These are phyloP conservation scores for Abortiporus biennis DNA, from an alignment of 1,284 basidiomycete genomes.

Conservation along the genomic window DNA sequence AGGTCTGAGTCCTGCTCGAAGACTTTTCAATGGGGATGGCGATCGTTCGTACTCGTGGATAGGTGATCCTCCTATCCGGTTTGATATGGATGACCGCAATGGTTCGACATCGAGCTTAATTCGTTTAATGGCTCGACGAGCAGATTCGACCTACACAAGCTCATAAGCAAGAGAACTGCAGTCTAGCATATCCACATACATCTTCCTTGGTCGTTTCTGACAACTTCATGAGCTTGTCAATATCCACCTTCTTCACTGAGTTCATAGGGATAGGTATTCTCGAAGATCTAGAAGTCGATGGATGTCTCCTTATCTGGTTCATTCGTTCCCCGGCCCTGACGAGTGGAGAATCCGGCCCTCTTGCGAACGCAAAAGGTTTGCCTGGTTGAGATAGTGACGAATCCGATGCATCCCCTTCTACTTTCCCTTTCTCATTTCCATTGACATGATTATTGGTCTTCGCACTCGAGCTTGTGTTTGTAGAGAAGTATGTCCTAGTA, in stretches of 20 bases:
- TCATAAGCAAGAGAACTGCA: slow-evolving; percentile 8
- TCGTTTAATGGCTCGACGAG: slow-evolving; percentile 60
- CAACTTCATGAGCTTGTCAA: slow-evolving; percentile 39
- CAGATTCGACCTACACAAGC: slow-evolving; percentile 51
- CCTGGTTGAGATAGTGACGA: no score
- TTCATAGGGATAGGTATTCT: slow-evolving; percentile 13
- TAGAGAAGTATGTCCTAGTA: no score
- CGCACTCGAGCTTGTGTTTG: no score
- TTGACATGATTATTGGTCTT: slow-evolving; percentile 17
- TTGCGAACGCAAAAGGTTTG: no score
- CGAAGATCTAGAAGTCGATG: slow-evolving; percentile 39
- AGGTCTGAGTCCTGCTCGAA: slow-evolving; percentile 37
- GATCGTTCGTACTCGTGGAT: slow-evolving; percentile 19
- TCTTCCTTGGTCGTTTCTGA: slow-evolving; percentile 60
- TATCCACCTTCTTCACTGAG: slow-evolving; percentile 23
- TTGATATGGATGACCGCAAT: slow-evolving; percentile 14
- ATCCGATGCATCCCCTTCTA: no score
- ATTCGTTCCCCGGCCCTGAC: no score
- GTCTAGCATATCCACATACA: slow-evolving; percentile 34
- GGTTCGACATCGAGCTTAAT: slow-evolving; percentile 51
- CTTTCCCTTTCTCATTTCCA: no score
- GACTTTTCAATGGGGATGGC: slow-evolving; percentile 49
- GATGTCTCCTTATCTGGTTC: not conserved
- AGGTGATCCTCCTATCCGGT: slow-evolving; percentile 13
- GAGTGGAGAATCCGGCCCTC: no score